A percentile compares a stretch with the other conserved stretches of the same genome.
phyloP scores from a whole-genome alignment of 129 eudicot genomes.

The Deinandra increscens region DNA sequence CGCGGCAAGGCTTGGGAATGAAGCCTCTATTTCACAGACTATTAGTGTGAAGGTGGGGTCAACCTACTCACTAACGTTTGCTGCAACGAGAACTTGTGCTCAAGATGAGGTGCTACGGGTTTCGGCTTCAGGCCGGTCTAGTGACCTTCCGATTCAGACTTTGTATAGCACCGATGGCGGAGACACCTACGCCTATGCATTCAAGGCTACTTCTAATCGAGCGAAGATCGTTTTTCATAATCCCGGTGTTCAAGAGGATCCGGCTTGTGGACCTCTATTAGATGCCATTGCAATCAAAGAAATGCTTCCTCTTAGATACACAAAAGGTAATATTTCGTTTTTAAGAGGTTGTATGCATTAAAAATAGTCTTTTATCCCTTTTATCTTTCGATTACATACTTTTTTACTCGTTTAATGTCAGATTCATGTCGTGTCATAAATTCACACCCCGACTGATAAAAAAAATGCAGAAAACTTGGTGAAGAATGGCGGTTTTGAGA shows the following conservation, averaged over 20 bases:
- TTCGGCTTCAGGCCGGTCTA: slow-evolving; percentile 40
- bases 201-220: slow-evolving; percentile 37
- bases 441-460: too few species aligned
- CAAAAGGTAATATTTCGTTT: slow-evolving; percentile 34
- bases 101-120: slow-evolving; percentile 64
- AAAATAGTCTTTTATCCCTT: background rate
- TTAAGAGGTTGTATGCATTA: background rate
- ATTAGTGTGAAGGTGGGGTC: slow-evolving; percentile 39
- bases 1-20: slow-evolving; percentile 67
- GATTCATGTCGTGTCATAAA: too few species aligned
- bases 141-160: slow-evolving; percentile 65
- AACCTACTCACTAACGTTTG: slow-evolving; percentile 53
- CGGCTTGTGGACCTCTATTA: slow-evolving; percentile 68
- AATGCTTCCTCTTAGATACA: slow-evolving; percentile 26
- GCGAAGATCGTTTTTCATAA: slow-evolving; percentile 57
- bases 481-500: slow-evolving; percentile 77
- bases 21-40: slow-evolving; percentile 58
- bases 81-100: slow-evolving; percentile 76
- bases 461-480: too few species aligned
- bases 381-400: background rate
- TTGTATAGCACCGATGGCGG: slow-evolving; percentile 67
- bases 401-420: too few species aligned
- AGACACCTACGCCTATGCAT: slow-evolving; percentile 71
- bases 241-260: slow-evolving; percentile 70
- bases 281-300: slow-evolving; percentile 73